Percentiles rank a stretch among this genome's conserved stretches.
Conservation (phyloP, 805 yeast genomes). For the Myxozyma neglecta region DNA sequence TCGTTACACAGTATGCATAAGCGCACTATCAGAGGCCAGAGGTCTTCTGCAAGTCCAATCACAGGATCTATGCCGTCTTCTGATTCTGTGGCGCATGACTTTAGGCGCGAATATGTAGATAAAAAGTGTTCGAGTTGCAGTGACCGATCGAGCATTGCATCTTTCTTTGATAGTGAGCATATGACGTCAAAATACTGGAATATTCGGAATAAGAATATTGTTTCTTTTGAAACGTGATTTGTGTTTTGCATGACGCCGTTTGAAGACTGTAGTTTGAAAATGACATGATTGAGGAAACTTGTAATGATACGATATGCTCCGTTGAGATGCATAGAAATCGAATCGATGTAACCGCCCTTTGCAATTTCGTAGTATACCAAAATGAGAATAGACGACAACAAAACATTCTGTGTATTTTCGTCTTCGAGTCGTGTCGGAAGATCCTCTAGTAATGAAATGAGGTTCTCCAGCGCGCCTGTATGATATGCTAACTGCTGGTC, state of each 20-base stretch:
- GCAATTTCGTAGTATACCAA: conserved; percentile 32
- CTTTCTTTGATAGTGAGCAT: conserved; percentile 23
- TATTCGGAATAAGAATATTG: conserved; percentile 26
- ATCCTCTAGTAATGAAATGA: conserved; percentile 15
- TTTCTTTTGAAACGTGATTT: conserved; percentile 19
- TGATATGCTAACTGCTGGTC: conserved; percentile 23
- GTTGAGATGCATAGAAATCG: conserved; percentile 25
- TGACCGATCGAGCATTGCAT: conserved; percentile 19
- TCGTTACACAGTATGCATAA: conserved; percentile 29
- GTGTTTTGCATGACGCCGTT: neutral
- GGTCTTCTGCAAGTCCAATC: conserved; percentile 26
- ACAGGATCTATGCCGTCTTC: conserved; percentile 30
- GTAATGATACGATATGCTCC: conserved; percentile 31
- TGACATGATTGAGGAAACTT: conserved; percentile 23
- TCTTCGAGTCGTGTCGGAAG: conserved; percentile 25
- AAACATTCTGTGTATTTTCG: conserved; percentile 26
- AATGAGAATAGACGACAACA: conserved; percentile 24
- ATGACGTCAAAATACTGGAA: conserved; percentile 32
- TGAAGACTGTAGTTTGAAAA: conserved; percentile 16
- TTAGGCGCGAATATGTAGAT: conserved; percentile 22
- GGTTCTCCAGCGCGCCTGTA: conserved; percentile 24
- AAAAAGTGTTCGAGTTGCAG: conserved; percentile 26
- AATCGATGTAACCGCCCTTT: conserved; percentile 26
- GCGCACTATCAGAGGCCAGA: conserved; percentile 31
- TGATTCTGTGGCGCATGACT: neutral